Conservation (phyloP, 768 basidiomycete genomes). For the Lentinula edodes region DNA sequence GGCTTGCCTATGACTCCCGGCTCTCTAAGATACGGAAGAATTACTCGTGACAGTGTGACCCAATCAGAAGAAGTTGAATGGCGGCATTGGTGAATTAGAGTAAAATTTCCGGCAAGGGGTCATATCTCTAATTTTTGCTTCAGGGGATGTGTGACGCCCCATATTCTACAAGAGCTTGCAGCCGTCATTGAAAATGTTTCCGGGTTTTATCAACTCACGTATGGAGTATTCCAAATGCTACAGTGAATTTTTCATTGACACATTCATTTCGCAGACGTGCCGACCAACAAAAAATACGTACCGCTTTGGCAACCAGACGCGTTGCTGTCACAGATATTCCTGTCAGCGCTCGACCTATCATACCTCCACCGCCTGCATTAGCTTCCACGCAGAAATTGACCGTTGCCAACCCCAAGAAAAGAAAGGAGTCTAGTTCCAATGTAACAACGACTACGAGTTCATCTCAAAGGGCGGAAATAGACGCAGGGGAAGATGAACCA, state of each 20-base stretch:
- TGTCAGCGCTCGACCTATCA: conserved; percentile 24
- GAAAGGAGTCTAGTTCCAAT: conserved; percentile 23
- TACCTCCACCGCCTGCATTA: background rate
- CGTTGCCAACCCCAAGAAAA: conserved; percentile 33
- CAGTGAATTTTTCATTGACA: background rate
- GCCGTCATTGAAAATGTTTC: conserved; percentile 33
- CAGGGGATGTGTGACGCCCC: conserved; percentile 70
- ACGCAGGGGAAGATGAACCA: conserved; percentile 34
- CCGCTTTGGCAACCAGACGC: conserved; percentile 47
- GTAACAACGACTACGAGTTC: background rate
- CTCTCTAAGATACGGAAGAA: conserved; percentile 60
- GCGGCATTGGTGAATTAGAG: conserved; percentile 59
- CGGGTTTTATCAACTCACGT: conserved; percentile 54
- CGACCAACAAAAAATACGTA: conserved; percentile 60
- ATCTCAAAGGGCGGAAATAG: conserved; percentile 10
- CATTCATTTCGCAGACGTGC: conserved; percentile 15
- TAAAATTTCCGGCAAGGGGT: background rate
- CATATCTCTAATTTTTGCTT: conserved; percentile 3
- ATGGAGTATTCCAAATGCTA: conserved; percentile 11
- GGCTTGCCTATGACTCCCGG: conserved; percentile 49
- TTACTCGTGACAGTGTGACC: conserved; percentile 27
- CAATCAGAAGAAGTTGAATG: conserved; percentile 64
- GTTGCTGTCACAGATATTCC: conserved; percentile 59
- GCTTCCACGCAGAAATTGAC: background rate
- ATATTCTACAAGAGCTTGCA: conserved; percentile 48